Base-by-base conservation (phyloP, 2,329 filamentous ascomycete genomes). In the Fusarium pseudonygamai region DNA sequence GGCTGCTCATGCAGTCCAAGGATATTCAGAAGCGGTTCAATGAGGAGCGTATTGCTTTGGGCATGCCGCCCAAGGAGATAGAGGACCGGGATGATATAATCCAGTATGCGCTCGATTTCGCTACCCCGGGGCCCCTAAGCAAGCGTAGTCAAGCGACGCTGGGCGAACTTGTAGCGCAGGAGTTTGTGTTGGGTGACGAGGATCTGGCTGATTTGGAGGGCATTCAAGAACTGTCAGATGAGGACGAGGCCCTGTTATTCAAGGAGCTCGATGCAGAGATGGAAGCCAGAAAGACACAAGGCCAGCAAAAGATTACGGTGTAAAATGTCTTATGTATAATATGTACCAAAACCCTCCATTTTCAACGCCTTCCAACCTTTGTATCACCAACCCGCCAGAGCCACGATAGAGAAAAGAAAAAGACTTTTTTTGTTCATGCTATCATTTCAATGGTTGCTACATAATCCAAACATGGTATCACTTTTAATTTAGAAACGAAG, bases 1-100 rank as follows among this genome's bases (percentile, higher is more conserved):
- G 95, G 93, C 89, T 93, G 71, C 86, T 99, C 69, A 94, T 98
- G 92, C 93, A 96, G 84, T 95, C 91, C 9, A 78, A 79, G 3
- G 83, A 84, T 26, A 88, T 97, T 57, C 90, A 91, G 80, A 87
- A 88, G 74, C 86, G 89, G 73, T 93, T 95, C 79, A 87, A 88
- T 46, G 80, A 84, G 56, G 87, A 97, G 84, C 86, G 94, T 69
- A 83, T 85, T 65, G 84, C 84, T 26, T 81, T 96, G 56, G 93
- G 94, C 0, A 79, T 97, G 66, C 77, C 81, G 57, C 82, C 82
- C 22, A 81, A 77, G 71, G 76, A 80, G 49, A 73, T 83, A 15
- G 79, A 80, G 57, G 79, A 82, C 50, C 77, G 80, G 50, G 82
- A 83, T 32, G 78, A 82, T 34, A 66, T 86, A 14, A 80, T 85